Evolutionary conservation across 495 filamentous ascomycete species (phyloP), one percentile per base, ranked within the genome.

Genomic region (Xylaria telfairii): DNA sequence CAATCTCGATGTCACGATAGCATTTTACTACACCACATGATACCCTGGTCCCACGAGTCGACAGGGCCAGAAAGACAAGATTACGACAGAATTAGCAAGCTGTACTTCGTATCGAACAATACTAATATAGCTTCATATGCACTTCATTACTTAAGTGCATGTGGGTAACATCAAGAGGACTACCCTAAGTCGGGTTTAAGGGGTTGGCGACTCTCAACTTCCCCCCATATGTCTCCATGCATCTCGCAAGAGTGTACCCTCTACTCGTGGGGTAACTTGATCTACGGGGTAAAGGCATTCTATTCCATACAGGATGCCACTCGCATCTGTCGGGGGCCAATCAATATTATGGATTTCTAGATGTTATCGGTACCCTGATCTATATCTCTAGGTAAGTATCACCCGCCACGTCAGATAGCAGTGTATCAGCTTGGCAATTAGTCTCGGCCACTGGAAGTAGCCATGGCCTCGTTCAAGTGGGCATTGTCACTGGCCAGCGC

Each of bases 401-500:
- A 60, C 32, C 24, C 21, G 65, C 65, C 67, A 61, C 56, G 67
- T 60, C 67, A 60, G 54, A 61, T 47, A 41, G 19, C 28, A 24
- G 17, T 59, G n/a, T 57, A 57, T 49, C 68, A 65, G 30, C 32
- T 59, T 70, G 61, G 56, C 46, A 57, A 42, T 44, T 44, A 26
- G 21, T 51, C 13, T 21, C 1, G n/a, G n/a, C 37, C 34, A 59
- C 24, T 57, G 34, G 2, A 32, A 42, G 17, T 9, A 21, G 19
- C 41, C 30, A 46, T 61, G 37, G 67, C 13, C 1, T 49, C 30
- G 1, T 47, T 60, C 26, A 37, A 30, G 56, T 53, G 30, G 59
- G 46, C 59, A 63, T 28, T 24, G 42, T 44, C 59, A 69, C 30
- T 34, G 30, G 46, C 67, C 67, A 69, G 28, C 57, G n/a, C 67